Evolutionary conservation across 768 basidiomycete genomes (phyloP).

Genomic region (Pleurotus ostreatus): DNA sequence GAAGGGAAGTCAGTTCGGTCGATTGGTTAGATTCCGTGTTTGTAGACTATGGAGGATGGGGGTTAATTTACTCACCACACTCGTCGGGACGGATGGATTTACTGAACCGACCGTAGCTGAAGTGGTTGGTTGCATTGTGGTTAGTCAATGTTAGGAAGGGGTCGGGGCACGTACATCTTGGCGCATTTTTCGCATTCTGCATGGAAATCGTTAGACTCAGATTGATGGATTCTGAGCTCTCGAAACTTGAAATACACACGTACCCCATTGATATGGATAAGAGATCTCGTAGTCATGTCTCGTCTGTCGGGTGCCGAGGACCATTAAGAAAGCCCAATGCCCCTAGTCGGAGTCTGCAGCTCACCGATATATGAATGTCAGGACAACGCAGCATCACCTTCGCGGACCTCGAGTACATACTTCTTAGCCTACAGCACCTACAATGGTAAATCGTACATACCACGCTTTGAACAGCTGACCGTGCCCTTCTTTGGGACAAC

Average conservation of each 20-base stretch:
- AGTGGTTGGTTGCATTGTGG: slow-evolving; percentile 1
- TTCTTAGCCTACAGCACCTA: too few species aligned
- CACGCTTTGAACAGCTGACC: slow-evolving; percentile 71
- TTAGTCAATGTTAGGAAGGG: background rate
- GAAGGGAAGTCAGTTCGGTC: too few species aligned
- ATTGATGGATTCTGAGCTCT: background rate
- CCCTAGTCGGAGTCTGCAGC: background rate
- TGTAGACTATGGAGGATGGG: too few species aligned
- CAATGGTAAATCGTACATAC: slow-evolving; percentile 30
- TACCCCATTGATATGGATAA: slow-evolving; percentile 73
- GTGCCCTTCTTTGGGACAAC: slow-evolving; percentile 66
- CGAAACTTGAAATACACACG: slow-evolving; percentile 20
- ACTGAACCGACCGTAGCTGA: slow-evolving; percentile 69
- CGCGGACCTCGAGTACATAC: slow-evolving; percentile 45
- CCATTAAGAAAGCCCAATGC: too few species aligned
- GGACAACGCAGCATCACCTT: slow-evolving; percentile 66
- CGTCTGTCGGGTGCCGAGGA: slow-evolving; percentile 35
- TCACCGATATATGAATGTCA: slow-evolving; percentile 70
- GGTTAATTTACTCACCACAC: slow-evolving; percentile 42
- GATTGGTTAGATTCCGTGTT: too few species aligned
- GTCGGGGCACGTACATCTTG: slow-evolving; percentile 44
- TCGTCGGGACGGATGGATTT: slow-evolving; percentile 68
- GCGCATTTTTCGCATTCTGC: slow-evolving; percentile 61
- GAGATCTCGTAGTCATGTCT: slow-evolving; percentile 73
- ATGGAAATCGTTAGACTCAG: background rate